Evolutionary conservation across 2,329 filamentous ascomycete genomes (phyloP).

Genomic region (Thermochaetoides dissita): DNA sequence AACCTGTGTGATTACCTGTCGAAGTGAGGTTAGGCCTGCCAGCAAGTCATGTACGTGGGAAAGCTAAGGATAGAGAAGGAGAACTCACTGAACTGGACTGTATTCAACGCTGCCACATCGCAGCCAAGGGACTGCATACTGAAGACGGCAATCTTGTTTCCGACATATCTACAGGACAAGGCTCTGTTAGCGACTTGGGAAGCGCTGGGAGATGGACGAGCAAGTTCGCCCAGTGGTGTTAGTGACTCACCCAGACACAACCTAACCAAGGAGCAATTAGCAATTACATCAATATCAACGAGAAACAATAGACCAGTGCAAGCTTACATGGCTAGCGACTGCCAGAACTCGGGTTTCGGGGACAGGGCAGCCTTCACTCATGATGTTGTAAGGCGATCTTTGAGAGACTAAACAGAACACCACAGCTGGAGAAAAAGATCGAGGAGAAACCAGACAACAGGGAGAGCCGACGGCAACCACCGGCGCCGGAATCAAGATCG

Average conservation of each 20-base stretch:
- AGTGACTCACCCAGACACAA: conserved; percentile 55
- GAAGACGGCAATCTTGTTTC: conserved; percentile 93
- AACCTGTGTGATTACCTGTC: conserved; percentile 87
- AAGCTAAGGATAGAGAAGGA: not conserved
- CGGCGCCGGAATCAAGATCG: not conserved
- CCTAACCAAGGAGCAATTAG: conserved; percentile 31
- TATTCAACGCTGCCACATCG: conserved; percentile 88
- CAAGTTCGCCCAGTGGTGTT: too few species aligned
- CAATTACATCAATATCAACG: not conserved
- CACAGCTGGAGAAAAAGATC: not conserved
- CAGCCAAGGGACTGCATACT: conserved; percentile 88
- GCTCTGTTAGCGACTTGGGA: not conserved
- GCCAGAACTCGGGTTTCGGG: conserved; percentile 61
- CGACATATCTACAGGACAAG: conserved; percentile 54
- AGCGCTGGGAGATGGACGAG: not conserved
- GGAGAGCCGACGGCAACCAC: conserved; percentile 1
- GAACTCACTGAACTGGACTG: conserved; percentile 83
- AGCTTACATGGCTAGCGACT: conserved; percentile 83
- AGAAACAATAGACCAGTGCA: not conserved
- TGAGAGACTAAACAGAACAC: not conserved
- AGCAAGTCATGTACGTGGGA: not conserved
- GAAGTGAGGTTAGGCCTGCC: not conserved
- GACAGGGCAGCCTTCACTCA: conserved; percentile 29
- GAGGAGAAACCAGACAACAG: not conserved
- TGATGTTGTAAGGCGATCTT: conserved; percentile 9